Percentiles rank a stretch among this genome's conserved stretches.
Conservation (phyloP, 1,284 basidiomycete genomes). For the Cutaneotrichosporon dermatis region DNA sequence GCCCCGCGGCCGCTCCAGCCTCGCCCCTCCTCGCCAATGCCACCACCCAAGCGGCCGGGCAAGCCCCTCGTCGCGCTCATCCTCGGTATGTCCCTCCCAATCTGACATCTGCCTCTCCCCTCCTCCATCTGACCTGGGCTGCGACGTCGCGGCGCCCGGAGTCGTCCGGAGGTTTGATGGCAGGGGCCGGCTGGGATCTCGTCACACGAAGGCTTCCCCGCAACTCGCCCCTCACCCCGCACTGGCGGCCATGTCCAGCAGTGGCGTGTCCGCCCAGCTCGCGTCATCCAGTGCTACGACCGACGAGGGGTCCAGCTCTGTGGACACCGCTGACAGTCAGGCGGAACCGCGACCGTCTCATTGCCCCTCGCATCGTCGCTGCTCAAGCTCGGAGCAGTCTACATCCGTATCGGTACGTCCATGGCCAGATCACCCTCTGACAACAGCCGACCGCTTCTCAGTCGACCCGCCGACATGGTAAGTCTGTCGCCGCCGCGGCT, state of each 20-base stretch:
- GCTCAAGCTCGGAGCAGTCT: conserved; percentile 39
- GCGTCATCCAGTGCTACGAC: too few species aligned
- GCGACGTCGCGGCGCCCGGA: neutral
- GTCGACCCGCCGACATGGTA: conserved; percentile 80
- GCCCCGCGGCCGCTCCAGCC: too few species aligned
- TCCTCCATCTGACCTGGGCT: neutral
- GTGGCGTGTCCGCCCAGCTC: too few species aligned
- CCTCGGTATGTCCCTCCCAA: conserved; percentile 60
- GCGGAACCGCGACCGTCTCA: conserved; percentile 39
- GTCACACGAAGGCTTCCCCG: too few species aligned
- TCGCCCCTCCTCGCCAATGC: neutral
- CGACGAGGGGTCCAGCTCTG: neutral
- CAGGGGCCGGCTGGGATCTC: too few species aligned
- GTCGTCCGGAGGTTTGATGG: neutral
- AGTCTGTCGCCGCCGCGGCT: conserved; percentile 33
- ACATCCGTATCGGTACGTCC: conserved; percentile 62
- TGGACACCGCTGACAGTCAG: conserved; percentile 14
- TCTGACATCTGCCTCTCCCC: neutral
- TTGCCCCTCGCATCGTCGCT: conserved; percentile 31
- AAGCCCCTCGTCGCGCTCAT: conserved; percentile 57
- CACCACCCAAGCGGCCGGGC: neutral
- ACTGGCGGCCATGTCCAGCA: too few species aligned
- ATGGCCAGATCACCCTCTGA: neutral
- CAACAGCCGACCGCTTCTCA: conserved; percentile 71
- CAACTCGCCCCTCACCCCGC: too few species aligned